Evolutionary conservation across 352 stramenopile genomes (phyloP), one percentile per base, ranked within the genome.

Genomic region (Lagenidium giganteum): DNA sequence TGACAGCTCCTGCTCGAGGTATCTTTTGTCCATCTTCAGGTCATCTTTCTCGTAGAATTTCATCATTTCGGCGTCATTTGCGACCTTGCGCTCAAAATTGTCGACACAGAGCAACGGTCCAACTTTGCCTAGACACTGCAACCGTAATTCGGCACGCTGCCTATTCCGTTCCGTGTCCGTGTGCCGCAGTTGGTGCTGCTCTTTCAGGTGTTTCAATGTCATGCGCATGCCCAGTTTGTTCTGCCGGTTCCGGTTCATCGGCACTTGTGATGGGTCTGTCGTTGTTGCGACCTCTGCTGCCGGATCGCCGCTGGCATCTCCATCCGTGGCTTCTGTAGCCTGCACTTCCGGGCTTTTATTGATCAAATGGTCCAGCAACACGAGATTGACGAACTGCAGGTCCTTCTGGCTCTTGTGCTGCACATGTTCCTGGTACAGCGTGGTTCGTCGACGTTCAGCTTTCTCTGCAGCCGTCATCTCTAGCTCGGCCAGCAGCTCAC

Each of bases 291-390:
- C 5, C 20, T 17, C 14, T 29, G 59, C 56, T n/a, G n/a, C n/a
- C n/a, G n/a, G n/a, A n/a, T n/a, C n/a, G n/a, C n/a, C n/a, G n/a
- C n/a, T n/a, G n/a, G n/a, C n/a, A n/a, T n/a, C n/a, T n/a, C n/a
- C n/a, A n/a, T n/a, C n/a, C n/a, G n/a, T n/a, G n/a, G n/a, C n/a
- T 37, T 64, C 49, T 68, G 64, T 12, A 60, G 57, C 54, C 2
- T 63, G 56, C 0, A 87, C 60, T 30, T 87, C 74, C 0, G 70
- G 68, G 29, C 77, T 71, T 35, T 82, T 75, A 42, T 59, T 83
- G 39, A 83, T 71, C 11, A 87, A 70, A 34, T 87, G 74, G n/a
- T 84, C 74, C 0, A 87, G 28, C 35, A 87, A 23, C 57, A 87
- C 70, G 2, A 62, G 47, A 28, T 64, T 82, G 2, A 83, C 61